Base-by-base conservation (phyloP, 1,284 basidiomycete species). In the Leccinum insigne region DNA sequence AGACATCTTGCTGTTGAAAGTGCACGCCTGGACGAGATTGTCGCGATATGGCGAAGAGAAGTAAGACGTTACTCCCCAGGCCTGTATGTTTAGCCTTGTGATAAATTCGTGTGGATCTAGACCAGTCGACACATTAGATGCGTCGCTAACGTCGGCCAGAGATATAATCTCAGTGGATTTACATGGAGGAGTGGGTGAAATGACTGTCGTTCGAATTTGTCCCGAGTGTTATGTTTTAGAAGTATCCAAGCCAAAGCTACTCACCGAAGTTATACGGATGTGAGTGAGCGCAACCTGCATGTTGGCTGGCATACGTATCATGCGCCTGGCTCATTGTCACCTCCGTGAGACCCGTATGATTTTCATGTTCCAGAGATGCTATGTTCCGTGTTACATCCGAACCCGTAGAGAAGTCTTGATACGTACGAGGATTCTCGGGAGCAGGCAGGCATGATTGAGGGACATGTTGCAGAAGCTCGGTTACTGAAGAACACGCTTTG, bases 91-190 rank as follows among this genome's bases (percentile, higher is more conserved):
- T 70, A 89, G 83, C 54, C 92, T 84, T 71, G 96, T 88, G 66
- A 94, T 90, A 71, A 96, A 92, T 73, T 95, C 92, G 65, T 91
- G 82, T n/a, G 84, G 80, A 63, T 94, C 90, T 14, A 87, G 83
- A 7, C 90, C 89, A 4, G 87, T 90, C 3, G 88, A 86, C 16
- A 93, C 88, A 63, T 91, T 91, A 74, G 93, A 92, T 2, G 94
- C 86, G 72, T 96, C 94, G 77, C 92, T 93, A 69, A 96, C 85
- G 66, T 95, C 94, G 4, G 84, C 79, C 64, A 94, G 81, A 2
- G 88, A 85, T 63, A 96, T 89, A 66, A 93, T 87, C 71, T 95
- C 94, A 1, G 88, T 91, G 1, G 91, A 86, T 78, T 88, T 88
- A 77, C 89, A 92, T 5, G 85, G 81, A 57, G 91, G 77, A 0